phyloP scores from a whole-genome alignment of 441 rosid genomes.

The Adansonia madagascariensis region DNA sequence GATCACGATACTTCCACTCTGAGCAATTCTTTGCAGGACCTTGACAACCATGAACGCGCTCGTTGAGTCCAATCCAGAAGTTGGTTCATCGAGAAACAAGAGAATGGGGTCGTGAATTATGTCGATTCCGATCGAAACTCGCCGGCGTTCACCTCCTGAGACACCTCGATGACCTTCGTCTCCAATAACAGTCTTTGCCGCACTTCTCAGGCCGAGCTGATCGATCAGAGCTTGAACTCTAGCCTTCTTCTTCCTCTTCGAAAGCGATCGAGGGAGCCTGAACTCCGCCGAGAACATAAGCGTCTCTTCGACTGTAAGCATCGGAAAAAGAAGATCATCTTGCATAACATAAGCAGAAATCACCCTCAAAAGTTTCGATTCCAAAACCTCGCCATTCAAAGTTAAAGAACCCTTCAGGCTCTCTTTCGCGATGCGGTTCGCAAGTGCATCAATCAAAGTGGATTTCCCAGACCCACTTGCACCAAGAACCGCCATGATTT shows the following conservation, averaged over 20 bases:
- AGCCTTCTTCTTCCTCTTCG: background rate
- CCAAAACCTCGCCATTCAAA: constrained; percentile 6
- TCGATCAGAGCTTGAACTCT: constrained; percentile 13
- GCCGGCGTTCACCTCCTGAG: background rate
- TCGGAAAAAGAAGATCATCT: constrained; percentile 6
- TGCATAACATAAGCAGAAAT: constrained; percentile 11
- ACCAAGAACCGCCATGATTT: constrained; percentile 3
- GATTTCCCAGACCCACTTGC: constrained; percentile 12
- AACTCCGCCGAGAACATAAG: background rate
- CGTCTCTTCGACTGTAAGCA: constrained; percentile 2
- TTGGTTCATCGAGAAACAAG: constrained; percentile 5
- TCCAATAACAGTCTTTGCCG: background rate
- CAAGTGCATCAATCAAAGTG: constrained; percentile 3
- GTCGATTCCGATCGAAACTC: constrained; percentile 11
- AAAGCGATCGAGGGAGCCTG: background rate
- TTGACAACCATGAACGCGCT: constrained; percentile 78
- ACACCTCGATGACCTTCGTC: constrained; percentile 13
- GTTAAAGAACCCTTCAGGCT: background rate
- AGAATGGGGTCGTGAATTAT: constrained; percentile 7
- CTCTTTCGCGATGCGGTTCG: constrained; percentile 6
- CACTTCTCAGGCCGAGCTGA: background rate
- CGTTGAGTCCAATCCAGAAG: constrained; percentile 52
- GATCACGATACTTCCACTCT: constrained; percentile 72
- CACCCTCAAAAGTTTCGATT: background rate
- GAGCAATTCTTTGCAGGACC: constrained; percentile 70